These are phyloP conservation scores for Saturnispora zaruensis DNA, from an alignment of 805 yeast species.

Conservation along the genomic window DNA sequence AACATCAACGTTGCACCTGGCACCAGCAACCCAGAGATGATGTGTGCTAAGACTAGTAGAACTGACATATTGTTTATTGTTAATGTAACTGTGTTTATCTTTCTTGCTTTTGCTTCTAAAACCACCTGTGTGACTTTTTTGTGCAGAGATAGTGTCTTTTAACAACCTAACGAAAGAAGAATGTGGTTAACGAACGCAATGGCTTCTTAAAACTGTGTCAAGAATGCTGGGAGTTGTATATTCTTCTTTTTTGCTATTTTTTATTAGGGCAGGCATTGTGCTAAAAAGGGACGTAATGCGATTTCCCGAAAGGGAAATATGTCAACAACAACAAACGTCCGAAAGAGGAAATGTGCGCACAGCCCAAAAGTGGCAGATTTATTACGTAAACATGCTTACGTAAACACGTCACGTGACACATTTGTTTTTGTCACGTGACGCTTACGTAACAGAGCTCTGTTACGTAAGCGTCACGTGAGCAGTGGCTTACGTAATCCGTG, in stretches of 20 bases:
- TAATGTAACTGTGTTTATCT: not conserved
- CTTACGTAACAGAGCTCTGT: no score
- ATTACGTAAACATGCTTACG: not conserved
- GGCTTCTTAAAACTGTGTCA: not conserved
- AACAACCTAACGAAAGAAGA: not conserved
- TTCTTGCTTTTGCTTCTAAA: not conserved
- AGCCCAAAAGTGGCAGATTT: not conserved
- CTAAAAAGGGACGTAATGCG: not conserved
- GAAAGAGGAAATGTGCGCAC: not conserved
- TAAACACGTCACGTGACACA: not conserved
- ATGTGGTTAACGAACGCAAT: not conserved
- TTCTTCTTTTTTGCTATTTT: not conserved
- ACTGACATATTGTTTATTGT: not conserved
- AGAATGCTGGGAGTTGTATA: not conserved
- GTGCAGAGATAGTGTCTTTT: not conserved
- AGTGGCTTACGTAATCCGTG: not conserved
- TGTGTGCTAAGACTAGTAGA: not conserved
- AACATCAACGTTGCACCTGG: constrained; percentile 43
- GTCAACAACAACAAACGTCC: not conserved
- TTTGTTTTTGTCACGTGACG: not conserved
- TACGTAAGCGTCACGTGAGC: no score
- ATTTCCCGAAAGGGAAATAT: not conserved
- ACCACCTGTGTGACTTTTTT: not conserved
- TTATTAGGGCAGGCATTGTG: not conserved
- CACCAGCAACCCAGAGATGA: constrained; percentile 29